These are phyloP conservation scores for Claviceps pusilla DNA, from an alignment of 2,329 filamentous ascomycete species.

Conservation along the genomic window DNA sequence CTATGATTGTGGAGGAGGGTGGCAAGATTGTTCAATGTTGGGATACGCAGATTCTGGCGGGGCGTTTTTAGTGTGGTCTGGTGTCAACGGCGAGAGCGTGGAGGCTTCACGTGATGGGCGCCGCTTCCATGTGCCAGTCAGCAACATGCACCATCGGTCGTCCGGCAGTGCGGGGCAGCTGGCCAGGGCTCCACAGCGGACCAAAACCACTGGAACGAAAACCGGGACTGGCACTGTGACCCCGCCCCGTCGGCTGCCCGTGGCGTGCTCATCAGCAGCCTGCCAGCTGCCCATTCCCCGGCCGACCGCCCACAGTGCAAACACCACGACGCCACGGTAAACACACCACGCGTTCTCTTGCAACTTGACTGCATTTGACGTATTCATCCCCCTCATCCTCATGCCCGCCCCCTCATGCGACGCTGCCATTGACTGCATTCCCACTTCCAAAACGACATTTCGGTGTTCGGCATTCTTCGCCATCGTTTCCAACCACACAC, in stretches of 20 bases:
- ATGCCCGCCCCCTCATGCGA: neutral
- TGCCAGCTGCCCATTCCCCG: no score
- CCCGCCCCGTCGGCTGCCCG: no score
- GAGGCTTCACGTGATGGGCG: neutral
- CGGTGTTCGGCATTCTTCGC: slow-evolving; percentile 23
- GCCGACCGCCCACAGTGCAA: no score
- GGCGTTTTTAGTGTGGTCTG: neutral
- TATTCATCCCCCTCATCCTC: neutral
- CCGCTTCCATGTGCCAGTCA: no score
- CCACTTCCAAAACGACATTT: slow-evolving; percentile 12
- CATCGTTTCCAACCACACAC: slow-evolving; percentile 7
- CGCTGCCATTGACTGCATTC: neutral
- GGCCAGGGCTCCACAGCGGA: neutral
- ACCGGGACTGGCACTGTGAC: no score
- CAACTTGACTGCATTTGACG: no score
- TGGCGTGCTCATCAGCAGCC: no score
- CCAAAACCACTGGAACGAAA: neutral
- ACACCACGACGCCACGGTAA: no score
- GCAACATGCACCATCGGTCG: neutral
- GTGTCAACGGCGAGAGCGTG: neutral
- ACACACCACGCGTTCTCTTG: no score
- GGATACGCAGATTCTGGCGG: neutral
- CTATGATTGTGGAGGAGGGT: neutral
- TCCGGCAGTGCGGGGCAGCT: neutral
- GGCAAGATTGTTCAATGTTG: neutral